Evolutionary conservation across 805 yeast species (phyloP).

Genomic region (Monosporozyma siamensis): DNA sequence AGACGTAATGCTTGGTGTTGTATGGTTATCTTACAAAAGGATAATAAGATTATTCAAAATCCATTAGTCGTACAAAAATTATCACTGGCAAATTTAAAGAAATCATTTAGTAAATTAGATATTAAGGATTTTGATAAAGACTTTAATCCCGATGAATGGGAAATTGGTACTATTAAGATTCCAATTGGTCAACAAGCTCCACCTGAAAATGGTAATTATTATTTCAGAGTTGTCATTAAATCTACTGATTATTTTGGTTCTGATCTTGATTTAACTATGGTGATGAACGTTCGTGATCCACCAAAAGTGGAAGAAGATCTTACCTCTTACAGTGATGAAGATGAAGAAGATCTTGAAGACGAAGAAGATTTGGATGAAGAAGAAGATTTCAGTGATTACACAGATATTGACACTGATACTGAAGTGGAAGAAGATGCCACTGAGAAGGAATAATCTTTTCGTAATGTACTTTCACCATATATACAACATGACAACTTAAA

Average conservation of each 20-base stretch:
- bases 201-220: conserved; percentile 50
- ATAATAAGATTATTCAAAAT: conserved; percentile 66
- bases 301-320: conserved; percentile 48
- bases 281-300: conserved; percentile 59
- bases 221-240: conserved; percentile 61
- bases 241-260: conserved; percentile 74
- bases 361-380: conserved; percentile 60
- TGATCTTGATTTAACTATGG: conserved; percentile 64
- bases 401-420: conserved; percentile 31
- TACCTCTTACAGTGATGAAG: conserved; percentile 46
- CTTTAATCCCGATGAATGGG: conserved; percentile 32
- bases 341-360: conserved; percentile 35
- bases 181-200: conserved; percentile 74
- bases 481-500: neutral
- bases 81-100: conserved; percentile 22
- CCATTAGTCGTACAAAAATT: conserved; percentile 33
- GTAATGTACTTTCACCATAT: no score
- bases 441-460: neutral
- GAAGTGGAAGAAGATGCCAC: conserved; percentile 25
- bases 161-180: conserved; percentile 65
- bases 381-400: conserved; percentile 37
- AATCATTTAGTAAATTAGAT: conserved; percentile 25
- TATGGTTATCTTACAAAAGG: conserved; percentile 61
- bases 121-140: conserved; percentile 23
- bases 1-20: conserved; percentile 54